Evolutionary conservation across 768 basidiomycete species (phyloP), one percentile per base, ranked within the genome.

Genomic region (Serendipita sp.): DNA sequence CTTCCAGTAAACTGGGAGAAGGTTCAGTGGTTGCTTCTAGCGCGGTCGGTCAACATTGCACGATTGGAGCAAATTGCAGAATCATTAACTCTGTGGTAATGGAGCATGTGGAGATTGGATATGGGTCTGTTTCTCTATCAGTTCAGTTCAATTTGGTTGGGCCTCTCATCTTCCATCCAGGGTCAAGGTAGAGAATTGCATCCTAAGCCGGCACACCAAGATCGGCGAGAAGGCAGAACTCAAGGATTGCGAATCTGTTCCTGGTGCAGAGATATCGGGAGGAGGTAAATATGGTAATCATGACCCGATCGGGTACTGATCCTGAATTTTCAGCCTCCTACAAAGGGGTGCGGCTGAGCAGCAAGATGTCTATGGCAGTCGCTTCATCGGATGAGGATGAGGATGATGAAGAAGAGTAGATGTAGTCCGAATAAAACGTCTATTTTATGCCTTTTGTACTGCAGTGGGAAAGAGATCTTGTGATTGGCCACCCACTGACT

Each of bases 21-120:
- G 82, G 83, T 58, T 82, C 87, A 8, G 84, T 77, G 30, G 85
- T 96, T 71, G 95, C 91, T 72, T 84, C 83, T 69, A 85, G 83
- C 1, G 78, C 89, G 16, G 81, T 92, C 35, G 90, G 90, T 7
- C 79, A 85, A 66, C 91, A 94, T 71, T 93, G 91, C 68, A 75
- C 84, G 15, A 86, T 94, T 63, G 91, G 91, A 2, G 86, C 83
- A 72, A 86, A 86, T 78, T 87, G 81, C n/a, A 89, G 84, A 73
- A 83, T 97, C 54, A 79, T 78, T 2, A 88, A 89, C 10, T 93
- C 88, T 68, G 81, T 95, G 4, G 72, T 97, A 28, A 78, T 93
- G 68, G 94, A 96, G 71, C 92, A 95, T 70, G 94, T 92, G 69
- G 80, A 89, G 3, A 76, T 97, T 11, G 88, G 82, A 47, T 91